Percentiles rank a stretch among this genome's conserved stretches.
phyloP scores from a whole-genome alignment of 73 alveolate genomes.

The Durusdinium trenchii region DNA sequence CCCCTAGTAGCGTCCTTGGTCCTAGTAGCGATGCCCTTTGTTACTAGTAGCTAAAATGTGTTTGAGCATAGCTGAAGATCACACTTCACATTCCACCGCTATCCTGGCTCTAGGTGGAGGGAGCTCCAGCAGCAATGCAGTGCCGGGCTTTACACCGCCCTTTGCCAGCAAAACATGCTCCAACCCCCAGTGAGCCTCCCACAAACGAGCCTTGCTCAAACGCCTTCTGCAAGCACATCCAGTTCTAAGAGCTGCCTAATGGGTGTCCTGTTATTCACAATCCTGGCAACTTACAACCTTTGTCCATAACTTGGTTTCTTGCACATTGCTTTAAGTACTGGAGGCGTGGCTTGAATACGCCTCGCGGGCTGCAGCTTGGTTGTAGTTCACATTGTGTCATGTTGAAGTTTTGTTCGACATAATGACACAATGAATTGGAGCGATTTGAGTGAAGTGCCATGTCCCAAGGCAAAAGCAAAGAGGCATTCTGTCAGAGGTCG shows the following conservation, averaged over 20 bases:
- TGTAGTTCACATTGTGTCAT: not conserved
- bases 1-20: not conserved
- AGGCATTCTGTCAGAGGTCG: constrained; percentile 93
- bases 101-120: constrained; percentile 14
- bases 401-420: not conserved
- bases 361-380: constrained; percentile 33
- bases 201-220: not conserved
- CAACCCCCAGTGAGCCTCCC: not conserved
- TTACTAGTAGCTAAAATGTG: too few species aligned
- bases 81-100: too few species aligned
- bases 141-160: constrained; percentile 54
- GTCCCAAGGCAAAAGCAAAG: constrained; percentile 67
- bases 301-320: not conserved
- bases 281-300: not conserved
- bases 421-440: not conserved
- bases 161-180: not conserved
- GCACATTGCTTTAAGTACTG: not conserved
- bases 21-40: not conserved
- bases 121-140: constrained; percentile 55
- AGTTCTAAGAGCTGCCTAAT: too few species aligned
- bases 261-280: too few species aligned
- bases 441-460: not conserved
- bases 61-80: not conserved
- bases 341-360: constrained; percentile 82
- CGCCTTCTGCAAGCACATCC: not conserved